Conservation (phyloP, 192 early-diverging fungal species). For the Umbelopsis sp. region DNA sequence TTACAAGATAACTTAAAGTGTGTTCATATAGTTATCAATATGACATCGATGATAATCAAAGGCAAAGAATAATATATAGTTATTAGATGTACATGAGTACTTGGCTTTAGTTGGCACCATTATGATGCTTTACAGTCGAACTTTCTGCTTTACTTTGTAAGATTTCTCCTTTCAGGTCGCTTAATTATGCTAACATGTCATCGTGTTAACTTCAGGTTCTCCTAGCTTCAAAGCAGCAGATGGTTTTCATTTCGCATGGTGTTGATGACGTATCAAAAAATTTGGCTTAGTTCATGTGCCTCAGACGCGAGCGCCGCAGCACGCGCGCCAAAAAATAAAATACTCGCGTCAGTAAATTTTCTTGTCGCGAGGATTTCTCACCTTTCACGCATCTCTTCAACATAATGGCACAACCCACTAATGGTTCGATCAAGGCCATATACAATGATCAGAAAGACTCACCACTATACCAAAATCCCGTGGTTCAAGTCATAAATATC, state of each 20-base stretch:
- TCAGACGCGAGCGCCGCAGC: constrained; percentile 9
- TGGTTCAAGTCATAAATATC: constrained; percentile 48
- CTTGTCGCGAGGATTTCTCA: background rate
- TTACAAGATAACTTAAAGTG: too few species aligned
- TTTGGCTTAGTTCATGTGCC: background rate
- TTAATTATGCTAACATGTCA: too few species aligned
- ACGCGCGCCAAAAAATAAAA: background rate
- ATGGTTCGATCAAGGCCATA: constrained; percentile 40
- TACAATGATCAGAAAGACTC: constrained; percentile 33
- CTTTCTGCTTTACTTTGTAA: too few species aligned
- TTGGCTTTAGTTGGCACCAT: too few species aligned
- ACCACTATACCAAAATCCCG: constrained; percentile 17
- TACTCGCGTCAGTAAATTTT: constrained; percentile 11
- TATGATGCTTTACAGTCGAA: too few species aligned
- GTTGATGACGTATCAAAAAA: constrained; percentile 3
- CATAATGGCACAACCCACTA: constrained; percentile 20
- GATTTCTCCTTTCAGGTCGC: too few species aligned
- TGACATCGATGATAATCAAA: too few species aligned
- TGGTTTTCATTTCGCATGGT: background rate
- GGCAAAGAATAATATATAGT: too few species aligned
- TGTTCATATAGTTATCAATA: too few species aligned
- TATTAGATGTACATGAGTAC: too few species aligned
- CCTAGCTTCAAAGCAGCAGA: too few species aligned
- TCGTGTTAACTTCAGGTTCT: too few species aligned
- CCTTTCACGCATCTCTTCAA: background rate